These are phyloP conservation scores for Paecilomyces sp. DNA, from an alignment of 2,329 filamentous ascomycete genomes.

Conservation along the genomic window DNA sequence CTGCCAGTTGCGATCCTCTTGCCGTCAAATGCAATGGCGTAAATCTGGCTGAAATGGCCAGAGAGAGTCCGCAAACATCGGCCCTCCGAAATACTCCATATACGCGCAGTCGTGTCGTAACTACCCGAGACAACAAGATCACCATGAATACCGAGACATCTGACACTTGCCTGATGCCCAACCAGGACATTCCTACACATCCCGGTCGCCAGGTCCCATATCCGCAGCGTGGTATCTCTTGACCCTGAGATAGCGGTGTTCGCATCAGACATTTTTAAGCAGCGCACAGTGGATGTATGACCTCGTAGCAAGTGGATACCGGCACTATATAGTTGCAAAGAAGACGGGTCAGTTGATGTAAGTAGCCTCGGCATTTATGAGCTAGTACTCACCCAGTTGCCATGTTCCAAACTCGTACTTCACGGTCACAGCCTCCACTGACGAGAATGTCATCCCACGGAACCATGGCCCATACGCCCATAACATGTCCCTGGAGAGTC, in stretches of 20 bases:
- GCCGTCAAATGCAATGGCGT: conserved; percentile 96
- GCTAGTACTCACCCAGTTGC: conserved; percentile 64
- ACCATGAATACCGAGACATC: conserved; percentile 91
- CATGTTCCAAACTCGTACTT: conserved; percentile 96
- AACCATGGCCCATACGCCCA: conserved; percentile 99
- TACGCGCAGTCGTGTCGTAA: conserved; percentile 93
- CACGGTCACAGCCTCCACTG: conserved; percentile 91
- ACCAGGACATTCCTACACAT: conserved; percentile 86
- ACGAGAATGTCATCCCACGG: conserved; percentile 94
- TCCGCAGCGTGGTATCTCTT: conserved; percentile 83
- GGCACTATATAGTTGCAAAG: conserved; percentile 41
- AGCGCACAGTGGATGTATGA: conserved; percentile 93
- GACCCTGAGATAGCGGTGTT: conserved; percentile 95
- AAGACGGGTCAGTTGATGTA: background rate
- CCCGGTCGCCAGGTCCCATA: conserved; percentile 89
- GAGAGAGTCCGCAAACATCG: conserved; percentile 82
- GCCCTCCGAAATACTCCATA: conserved; percentile 97
- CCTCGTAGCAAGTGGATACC: conserved; percentile 80
- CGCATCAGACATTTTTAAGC: conserved; percentile 92
- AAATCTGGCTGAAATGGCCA: conserved; percentile 97
- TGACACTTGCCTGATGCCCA: conserved; percentile 90
- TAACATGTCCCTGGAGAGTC: conserved; percentile 89
- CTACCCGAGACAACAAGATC: conserved; percentile 97
- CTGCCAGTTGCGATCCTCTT: conserved; percentile 89
- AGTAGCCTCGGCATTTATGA: background rate